Base-by-base conservation (phyloP, 768 basidiomycete genomes). In the Cystofilobasidium macerans region DNA sequence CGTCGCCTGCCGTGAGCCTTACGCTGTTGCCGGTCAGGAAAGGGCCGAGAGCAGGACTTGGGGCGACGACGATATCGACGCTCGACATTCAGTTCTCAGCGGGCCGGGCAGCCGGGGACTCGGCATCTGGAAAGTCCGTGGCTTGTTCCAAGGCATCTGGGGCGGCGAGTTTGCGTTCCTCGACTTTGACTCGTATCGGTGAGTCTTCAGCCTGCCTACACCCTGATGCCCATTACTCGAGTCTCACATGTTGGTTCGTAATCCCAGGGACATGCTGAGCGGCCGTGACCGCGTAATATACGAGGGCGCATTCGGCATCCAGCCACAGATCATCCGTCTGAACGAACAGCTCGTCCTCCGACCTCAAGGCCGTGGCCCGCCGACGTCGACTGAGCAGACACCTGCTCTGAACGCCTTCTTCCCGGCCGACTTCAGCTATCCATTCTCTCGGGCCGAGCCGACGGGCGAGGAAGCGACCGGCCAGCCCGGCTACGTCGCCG, bases 261-360 rank as follows among this genome's bases (percentile, higher is more conserved):
- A n/a, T n/a, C n/a, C n/a, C 88, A 65, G 65, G 8, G 61, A 61
- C 43, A 61, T 62, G 60, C 60, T 67, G n/a, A 38, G 33, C 42
- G 60, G 61, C 12, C 43, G 53, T n/a, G 42, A 60, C 4, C 75
- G 81, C 0, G 78, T 81, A 12, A 77, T 94, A n/a, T 84, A 87
- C 70, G 82, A 84, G 48, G 85, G 86, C 53, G 79, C 85, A 57
- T 84, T 88, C 32, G 89, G 86, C 0, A 83, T 86, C 70, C 91
- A 97, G 45, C 66, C 66, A 11, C 61, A 61, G 26, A 58, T 67
- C 60, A 57, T 61, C n/a, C 56, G 61, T 22, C 53, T 67, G 16
- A 47, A 59, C 28, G 60, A 62, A 35, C 61, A 28, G 24, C 54
- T 67, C 6, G 61, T 62, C 28, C 58, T 33, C 22, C 58, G 58